phyloP scores from a whole-genome alignment of 768 basidiomycete genomes.

The Calocera cornea region DNA sequence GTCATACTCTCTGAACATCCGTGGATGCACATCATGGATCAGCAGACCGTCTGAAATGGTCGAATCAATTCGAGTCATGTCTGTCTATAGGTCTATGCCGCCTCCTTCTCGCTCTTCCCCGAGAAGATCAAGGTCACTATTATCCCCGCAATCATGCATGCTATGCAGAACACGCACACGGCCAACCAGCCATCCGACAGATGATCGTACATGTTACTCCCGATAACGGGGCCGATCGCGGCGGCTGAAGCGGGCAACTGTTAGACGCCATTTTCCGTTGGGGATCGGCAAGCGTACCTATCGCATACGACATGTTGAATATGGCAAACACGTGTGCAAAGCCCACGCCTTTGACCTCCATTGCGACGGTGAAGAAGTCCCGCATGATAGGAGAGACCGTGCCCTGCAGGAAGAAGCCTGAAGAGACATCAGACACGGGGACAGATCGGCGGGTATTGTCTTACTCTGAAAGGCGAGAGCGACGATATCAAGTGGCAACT shows the following conservation, averaged over 20 bases:
- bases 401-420: constrained; percentile 51
- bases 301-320: constrained; percentile 57
- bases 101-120: neutral
- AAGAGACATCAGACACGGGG: neutral
- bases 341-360: constrained; percentile 47
- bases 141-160: neutral
- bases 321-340: constrained; percentile 65
- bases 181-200: constrained; percentile 45
- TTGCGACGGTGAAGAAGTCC: constrained; percentile 50
- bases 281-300: constrained; percentile 27
- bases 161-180: constrained; percentile 25
- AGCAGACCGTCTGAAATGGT: neutral
- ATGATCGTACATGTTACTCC: constrained; percentile 33
- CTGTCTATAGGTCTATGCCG: neutral
- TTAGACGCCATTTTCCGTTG: neutral
- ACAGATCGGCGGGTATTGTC: constrained; percentile 10
- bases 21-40: neutral
- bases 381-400: constrained; percentile 48
- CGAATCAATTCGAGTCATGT: neutral
- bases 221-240: constrained; percentile 6
- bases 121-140: neutral
- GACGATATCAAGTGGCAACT: constrained; percentile 37
- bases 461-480: constrained; percentile 43
- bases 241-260: neutral
- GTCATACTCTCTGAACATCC: neutral